These are phyloP conservation scores for Geranium brycei DNA, from an alignment of 345 rosid species.

Conservation along the genomic window DNA sequence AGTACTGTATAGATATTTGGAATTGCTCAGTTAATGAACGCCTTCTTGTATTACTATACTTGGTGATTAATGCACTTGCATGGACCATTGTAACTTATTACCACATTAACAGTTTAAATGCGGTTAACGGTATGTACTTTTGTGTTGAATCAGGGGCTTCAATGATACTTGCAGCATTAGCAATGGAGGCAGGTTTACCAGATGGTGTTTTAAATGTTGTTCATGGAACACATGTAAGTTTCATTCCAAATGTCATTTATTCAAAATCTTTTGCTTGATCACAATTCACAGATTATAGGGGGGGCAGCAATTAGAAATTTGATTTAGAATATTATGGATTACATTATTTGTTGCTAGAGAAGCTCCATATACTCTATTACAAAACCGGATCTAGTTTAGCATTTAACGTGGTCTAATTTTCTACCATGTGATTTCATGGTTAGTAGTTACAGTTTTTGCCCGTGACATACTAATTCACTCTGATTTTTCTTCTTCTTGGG, in stretches of 20 bases:
- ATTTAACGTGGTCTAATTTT: neutral
- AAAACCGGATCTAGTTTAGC: neutral
- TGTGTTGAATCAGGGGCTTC: constrained; percentile 29
- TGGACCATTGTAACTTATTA: neutral
- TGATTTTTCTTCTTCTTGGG: neutral
- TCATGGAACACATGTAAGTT: constrained; percentile 34
- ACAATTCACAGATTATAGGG: neutral
- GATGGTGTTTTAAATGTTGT: constrained; percentile 40
- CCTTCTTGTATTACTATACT: neutral
- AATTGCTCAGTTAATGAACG: too few relatives aligned
- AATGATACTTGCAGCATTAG: constrained; percentile 36
- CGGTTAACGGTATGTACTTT: neutral
- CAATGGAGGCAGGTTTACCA: constrained; percentile 45
- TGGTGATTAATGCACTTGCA: neutral
- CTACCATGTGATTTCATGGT: neutral
- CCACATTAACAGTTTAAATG: neutral
- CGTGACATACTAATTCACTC: neutral
- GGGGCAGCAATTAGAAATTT: neutral
- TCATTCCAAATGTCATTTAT: neutral
- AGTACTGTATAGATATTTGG: too few relatives aligned
- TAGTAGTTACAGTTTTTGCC: neutral
- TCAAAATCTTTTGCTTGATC: neutral
- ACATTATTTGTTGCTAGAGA: neutral
- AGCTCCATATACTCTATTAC: neutral
- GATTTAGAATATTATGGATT: too few relatives aligned